phyloP scores from a whole-genome alignment of 345 rosid species.

The Gossypium raimondii region DNA sequence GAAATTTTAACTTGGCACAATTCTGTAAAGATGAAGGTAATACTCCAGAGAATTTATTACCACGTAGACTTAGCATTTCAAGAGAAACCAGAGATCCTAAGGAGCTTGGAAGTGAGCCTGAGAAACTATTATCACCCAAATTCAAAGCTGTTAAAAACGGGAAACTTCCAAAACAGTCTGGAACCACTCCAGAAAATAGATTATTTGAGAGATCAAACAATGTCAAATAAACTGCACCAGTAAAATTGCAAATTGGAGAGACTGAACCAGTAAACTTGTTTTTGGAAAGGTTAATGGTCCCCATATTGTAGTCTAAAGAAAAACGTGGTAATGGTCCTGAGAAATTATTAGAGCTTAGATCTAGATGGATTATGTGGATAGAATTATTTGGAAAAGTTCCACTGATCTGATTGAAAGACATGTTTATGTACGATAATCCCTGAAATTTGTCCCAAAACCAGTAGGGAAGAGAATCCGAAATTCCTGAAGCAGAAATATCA shows the following conservation, averaged over 20 bases:
- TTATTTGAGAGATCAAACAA: background rate
- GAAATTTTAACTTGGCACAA: no score
- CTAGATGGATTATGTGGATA: background rate
- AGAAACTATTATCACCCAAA: background rate
- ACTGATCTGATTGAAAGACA: background rate
- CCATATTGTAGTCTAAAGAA: background rate
- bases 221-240: accelerated
- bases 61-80: no score
- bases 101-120: background rate
- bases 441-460: background rate
- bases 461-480: background rate
- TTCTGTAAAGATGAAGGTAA: no score
- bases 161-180: background rate
- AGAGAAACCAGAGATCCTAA: background rate
- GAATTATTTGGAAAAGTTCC: background rate
- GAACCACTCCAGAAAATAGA: background rate
- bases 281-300: background rate
- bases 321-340: background rate
- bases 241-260: background rate
- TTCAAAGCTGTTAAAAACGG: background rate
- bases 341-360: background rate
- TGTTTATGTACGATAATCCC: background rate
- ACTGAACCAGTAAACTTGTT: background rate
- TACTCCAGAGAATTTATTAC: no score
- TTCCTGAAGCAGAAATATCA: background rate